Base-by-base conservation (phyloP, 2,329 filamentous ascomycete species). In the Hymenoscyphus salicellus region DNA sequence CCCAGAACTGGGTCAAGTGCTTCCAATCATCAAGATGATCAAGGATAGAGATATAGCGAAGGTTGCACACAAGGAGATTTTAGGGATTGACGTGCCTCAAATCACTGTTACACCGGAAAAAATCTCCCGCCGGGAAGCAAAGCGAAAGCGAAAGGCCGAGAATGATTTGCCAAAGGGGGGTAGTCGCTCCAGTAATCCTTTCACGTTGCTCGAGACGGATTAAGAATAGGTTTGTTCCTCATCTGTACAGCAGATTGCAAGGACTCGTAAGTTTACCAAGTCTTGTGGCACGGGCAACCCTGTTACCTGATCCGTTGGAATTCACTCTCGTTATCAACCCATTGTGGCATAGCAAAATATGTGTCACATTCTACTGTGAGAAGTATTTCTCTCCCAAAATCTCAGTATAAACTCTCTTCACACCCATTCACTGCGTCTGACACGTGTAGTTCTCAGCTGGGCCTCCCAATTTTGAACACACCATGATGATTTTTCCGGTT, bases 61-160 rank as follows among this genome's bases (percentile, higher is more conserved):
- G n/a, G 57, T 23, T 20, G 63, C 62, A 11, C 36, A 69, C 17
- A 49, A 63, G 6, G 28, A 30, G 14, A 49, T 69, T 3, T 32
- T 68, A 11, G 65, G 65, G 3, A 64, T 68, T 58, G 28, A 49
- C 10, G 8, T 60, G 16, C 56, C 61, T 32, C 49, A 62, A 32
- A 23, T 38, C 20, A 55, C 32, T 26, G 20, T 30, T 1, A 28
- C 20, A 8, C 32, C 43, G 55, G 10, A 63, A 62, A 17, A 63
- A 62, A 17, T 16, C 36, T 20, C 59, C 20, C 46, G 52, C 30
- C n/a, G 55, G 36, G 61, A 63, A 52, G 61, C 43, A 56, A 70
- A 69, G 62, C 68, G 64, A 58, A 73, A 72, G 57, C 65, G 67
- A n/a, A 72, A 71, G 62, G 67, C 65, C 23, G 63, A 63, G 5